Conservation (phyloP, 345 rosid genomes). For the Firmiana major region DNA sequence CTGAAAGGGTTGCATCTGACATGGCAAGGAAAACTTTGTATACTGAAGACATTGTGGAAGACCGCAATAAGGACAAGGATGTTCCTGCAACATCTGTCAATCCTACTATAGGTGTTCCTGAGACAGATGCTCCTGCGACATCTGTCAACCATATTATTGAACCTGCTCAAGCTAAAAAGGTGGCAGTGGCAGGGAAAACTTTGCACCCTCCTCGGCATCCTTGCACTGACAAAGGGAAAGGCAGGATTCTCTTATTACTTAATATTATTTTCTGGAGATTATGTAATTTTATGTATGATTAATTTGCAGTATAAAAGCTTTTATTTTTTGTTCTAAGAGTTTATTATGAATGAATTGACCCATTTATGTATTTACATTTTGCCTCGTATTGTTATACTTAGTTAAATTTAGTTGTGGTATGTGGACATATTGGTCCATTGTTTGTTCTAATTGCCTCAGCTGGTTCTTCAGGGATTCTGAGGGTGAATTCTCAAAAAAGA, state of each 20-base stretch:
- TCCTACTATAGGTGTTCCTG: not conserved
- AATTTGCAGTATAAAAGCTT: not conserved
- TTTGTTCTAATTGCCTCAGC: not conserved
- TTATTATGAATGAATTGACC: not conserved
- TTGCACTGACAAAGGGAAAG: not conserved
- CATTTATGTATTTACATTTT: not conserved
- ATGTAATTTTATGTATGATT: not conserved
- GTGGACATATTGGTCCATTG: not conserved
- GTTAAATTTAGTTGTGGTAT: not conserved
- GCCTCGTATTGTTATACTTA: not conserved
- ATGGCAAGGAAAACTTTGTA: too few species aligned
- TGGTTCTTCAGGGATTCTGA: not conserved
- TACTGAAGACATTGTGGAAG: too few species aligned
- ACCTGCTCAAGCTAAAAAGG: slow-evolving; percentile 10
- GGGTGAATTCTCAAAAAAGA: not conserved
- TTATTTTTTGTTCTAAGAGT: not conserved
- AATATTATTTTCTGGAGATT: not conserved
- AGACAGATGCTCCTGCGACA: not conserved
- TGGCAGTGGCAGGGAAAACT: too few species aligned
- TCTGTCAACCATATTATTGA: not conserved
- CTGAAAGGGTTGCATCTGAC: too few species aligned
- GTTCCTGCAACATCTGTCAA: not conserved
- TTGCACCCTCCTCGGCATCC: not conserved
- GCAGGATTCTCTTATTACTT: not conserved
- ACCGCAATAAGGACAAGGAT: not conserved